Base-by-base conservation (phyloP, 441 rosid species). In the Dalechampia spathulata region DNA sequence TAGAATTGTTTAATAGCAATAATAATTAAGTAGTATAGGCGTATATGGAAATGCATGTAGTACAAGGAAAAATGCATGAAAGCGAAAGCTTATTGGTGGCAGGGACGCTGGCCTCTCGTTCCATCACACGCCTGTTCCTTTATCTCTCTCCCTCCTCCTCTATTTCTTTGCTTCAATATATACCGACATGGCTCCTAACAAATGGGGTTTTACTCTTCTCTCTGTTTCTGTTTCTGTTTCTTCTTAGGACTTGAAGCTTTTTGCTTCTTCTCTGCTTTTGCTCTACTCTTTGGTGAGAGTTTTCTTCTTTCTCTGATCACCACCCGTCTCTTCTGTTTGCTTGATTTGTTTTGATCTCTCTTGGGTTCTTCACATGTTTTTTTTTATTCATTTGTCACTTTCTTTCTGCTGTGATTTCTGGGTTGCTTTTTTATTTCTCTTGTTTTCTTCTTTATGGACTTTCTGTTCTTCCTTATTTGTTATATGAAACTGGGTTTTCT, bases 151-250 rank as follows among this genome's bases (percentile, higher is more conserved):
- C 46, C 37, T 1, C 26, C 15, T 22, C 28, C 45, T 43, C 63
- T 41, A 53, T 52, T 57, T 45, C 67, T 21, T 52, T 73, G 78
- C 79, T 79, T 76, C 59, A 60, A 64, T 55, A 67, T 78, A 56
- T 73, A 71, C 90, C 75, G 77, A 86, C 79, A 83, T 76, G 83
- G 86, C 79, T 83, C 83, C 90, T 58, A 71, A 64, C 68, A 52
- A 61, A 62, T 74, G 81, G 84, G 89, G 68, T 28, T 41, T 75
- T 81, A n/a, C 20, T 73, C 68, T 68, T 12, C 14, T 4, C 51
- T n/a, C n/a, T n/a, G n/a, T n/a, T n/a, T n/a, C n/a, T n/a, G n/a
- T 13, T 64, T 71, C 81, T 79, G 55, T 26, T 28, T 55, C n/a
- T n/a, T 16, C 64, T 30, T 65, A 59, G 70, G 21, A 44, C 47